Evolutionary conservation across 495 filamentous ascomycete species (phyloP).

Genomic region (Penicillium roqueforti): DNA sequence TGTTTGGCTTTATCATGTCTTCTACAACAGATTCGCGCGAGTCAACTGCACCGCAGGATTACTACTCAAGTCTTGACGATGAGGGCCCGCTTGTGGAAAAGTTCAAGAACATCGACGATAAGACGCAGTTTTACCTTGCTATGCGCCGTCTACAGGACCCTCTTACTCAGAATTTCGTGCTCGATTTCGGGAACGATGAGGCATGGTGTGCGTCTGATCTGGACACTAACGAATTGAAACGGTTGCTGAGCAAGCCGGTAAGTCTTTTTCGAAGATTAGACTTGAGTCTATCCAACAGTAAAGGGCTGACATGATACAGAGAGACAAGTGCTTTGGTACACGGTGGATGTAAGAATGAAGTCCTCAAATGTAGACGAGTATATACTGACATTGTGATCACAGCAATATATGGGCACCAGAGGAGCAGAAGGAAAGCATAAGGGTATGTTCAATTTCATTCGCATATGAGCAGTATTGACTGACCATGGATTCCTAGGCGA

Average conservation of each 20-base stretch:
- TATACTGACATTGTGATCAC: conserved; percentile 12
- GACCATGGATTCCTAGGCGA: conserved; percentile 18
- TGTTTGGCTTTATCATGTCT: conserved; percentile 10
- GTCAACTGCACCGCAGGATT: conserved; percentile 28
- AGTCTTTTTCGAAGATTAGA: neutral
- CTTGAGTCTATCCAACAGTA: neutral
- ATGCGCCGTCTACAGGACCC: conserved; percentile 33
- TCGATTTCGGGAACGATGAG: conserved; percentile 64
- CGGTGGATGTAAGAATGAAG: conserved; percentile 65
- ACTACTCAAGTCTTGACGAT: conserved; percentile 33
- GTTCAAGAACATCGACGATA: conserved; percentile 56
- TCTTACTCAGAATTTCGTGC: conserved; percentile 58
- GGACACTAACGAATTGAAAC: conserved; percentile 38
- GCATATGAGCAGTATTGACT: neutral
- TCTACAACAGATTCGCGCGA: conserved; percentile 10
- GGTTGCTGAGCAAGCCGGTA: conserved; percentile 33
- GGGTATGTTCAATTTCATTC: conserved; percentile 20
- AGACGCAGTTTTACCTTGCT: conserved; percentile 39
- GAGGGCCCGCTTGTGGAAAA: conserved; percentile 20
- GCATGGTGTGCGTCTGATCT: conserved; percentile 62
- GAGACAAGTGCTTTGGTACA: conserved; percentile 41
- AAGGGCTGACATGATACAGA: conserved; percentile 19
- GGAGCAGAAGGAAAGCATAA: conserved; percentile 52
- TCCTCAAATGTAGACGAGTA: neutral
- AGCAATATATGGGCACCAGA: conserved; percentile 74